A percentile compares a stretch with the other conserved stretches of the same genome.
Conservation (phyloP, 768 basidiomycete species). For the Mycena filopes region DNA sequence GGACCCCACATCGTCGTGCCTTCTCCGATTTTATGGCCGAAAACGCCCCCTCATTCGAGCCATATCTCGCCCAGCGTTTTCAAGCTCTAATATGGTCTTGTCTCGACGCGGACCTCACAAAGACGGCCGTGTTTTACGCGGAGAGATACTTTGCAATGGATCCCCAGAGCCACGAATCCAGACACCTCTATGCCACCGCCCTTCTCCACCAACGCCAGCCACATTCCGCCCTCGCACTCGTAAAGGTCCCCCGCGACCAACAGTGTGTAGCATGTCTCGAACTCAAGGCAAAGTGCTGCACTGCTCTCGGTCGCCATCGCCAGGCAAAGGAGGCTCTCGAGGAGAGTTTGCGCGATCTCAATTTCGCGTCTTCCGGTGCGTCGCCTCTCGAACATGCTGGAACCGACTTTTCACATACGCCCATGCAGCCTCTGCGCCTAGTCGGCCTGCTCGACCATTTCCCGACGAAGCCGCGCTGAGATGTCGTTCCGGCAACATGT, state of each 20-base stretch:
- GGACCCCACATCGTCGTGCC: no score
- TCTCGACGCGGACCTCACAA: conserved; percentile 82
- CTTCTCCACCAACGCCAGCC: conserved; percentile 77
- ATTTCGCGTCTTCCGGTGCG: conserved; percentile 69
- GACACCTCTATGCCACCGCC: conserved; percentile 85
- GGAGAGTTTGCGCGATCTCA: conserved; percentile 63
- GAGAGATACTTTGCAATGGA: conserved; percentile 85
- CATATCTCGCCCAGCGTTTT: conserved; percentile 72
- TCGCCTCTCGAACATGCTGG: conserved; percentile 32
- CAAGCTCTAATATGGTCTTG: conserved; percentile 83
- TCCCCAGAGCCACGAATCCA: conserved; percentile 78
- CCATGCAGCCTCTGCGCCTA: conserved; percentile 62
- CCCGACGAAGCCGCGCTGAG: conserved; percentile 79
- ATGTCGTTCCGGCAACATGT: conserved; percentile 81
- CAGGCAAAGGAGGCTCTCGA: conserved; percentile 82
- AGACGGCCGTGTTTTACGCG: conserved; percentile 89
- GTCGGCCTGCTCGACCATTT: conserved; percentile 65
- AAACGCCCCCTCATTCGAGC: conserved; percentile 21
- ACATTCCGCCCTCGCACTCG: conserved; percentile 78
- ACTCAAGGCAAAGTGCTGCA: conserved; percentile 82
- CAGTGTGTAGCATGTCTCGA: conserved; percentile 82
- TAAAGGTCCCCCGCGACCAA: conserved; percentile 68
- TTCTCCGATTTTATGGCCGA: conserved; percentile 17
- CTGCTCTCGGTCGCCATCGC: conserved; percentile 75
- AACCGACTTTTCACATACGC: conserved; percentile 32